Percentiles rank a stretch among this genome's conserved stretches.
Evolutionary conservation across 495 filamentous ascomycete genomes (phyloP).

Genomic region (Geopyxis carbonaria): DNA sequence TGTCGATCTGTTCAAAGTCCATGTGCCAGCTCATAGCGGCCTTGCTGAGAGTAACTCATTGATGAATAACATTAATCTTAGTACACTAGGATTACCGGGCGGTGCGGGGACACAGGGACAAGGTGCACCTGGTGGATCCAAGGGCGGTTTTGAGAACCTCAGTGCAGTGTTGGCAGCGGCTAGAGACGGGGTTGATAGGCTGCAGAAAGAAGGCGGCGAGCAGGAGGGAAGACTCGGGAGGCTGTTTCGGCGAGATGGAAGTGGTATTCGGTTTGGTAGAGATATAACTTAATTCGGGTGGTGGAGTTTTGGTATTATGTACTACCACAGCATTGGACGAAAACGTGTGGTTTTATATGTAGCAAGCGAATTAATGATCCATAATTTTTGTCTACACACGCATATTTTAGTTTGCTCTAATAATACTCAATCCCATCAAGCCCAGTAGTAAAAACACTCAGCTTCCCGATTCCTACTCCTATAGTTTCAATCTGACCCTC

Average conservation of each 20-base stretch:
- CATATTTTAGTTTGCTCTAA: too few relatives aligned
- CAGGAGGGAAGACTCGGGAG: conserved; percentile 57
- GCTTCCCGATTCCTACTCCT: background rate
- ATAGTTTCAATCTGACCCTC: too few relatives aligned
- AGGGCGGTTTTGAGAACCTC: conserved; percentile 39
- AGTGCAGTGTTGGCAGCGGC: conserved; percentile 62
- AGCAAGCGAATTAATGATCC: too few relatives aligned
- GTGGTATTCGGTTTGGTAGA: conserved; percentile 46
- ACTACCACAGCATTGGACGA: too few relatives aligned
- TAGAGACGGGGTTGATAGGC: conserved; percentile 74
- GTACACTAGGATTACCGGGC: conserved; percentile 23
- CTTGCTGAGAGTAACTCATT: conserved; percentile 26
- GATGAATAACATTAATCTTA: conserved; percentile 27
- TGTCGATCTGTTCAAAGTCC: conserved; percentile 74
- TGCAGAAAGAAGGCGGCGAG: conserved; percentile 37
- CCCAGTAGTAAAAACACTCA: background rate
- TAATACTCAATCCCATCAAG: background rate
- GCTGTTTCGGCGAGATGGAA: conserved; percentile 82
- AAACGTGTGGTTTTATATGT: too few relatives aligned
- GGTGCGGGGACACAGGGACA: conserved; percentile 24
- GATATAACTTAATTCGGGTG: conserved; percentile 5
- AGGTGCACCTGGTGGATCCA: conserved; percentile 48
- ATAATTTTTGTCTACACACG: too few relatives aligned
- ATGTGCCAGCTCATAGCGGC: conserved; percentile 46
- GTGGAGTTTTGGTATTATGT: background rate